Conservation (phyloP, 2,329 filamentous ascomycete genomes). For the Didymella pinodella region DNA sequence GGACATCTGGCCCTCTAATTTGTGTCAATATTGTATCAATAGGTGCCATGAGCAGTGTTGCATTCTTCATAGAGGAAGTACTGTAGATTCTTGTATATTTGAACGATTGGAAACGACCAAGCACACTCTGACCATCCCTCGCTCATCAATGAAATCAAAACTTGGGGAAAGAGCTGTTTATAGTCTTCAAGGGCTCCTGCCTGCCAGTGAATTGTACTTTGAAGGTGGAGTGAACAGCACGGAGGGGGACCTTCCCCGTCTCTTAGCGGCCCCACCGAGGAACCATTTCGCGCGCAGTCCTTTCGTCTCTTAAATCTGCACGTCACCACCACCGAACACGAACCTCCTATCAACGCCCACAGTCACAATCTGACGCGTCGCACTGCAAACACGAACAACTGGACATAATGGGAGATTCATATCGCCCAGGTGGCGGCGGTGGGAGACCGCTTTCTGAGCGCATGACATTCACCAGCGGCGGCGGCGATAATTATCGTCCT, state of each 20-base stretch:
- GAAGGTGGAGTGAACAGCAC: conserved; percentile 11
- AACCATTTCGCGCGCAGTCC: conserved; percentile 17
- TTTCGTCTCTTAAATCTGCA: conserved; percentile 10
- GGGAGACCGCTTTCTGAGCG: conserved; percentile 37
- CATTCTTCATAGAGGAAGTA: not conserved
- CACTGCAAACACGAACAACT: conserved; percentile 13
- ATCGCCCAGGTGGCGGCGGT: conserved; percentile 33
- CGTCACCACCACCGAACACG: conserved; percentile 17
- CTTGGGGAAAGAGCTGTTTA: no score
- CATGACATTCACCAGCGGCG: conserved; percentile 40
- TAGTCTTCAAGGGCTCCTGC: not conserved
- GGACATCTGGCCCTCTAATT: conserved; percentile 12
- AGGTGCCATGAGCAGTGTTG: conserved; percentile 13
- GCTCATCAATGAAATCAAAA: not conserved
- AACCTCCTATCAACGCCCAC: conserved; percentile 3
- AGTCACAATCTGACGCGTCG: conserved; percentile 10
- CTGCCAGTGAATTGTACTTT: not conserved
- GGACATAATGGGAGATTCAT: conserved; percentile 37
- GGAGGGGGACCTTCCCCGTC: conserved; percentile 13
- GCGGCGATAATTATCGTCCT: conserved; percentile 42
- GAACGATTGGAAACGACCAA: not conserved
- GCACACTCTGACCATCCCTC: not conserved
- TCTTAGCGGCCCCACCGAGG: conserved; percentile 24
- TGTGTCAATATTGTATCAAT: conserved; percentile 32
- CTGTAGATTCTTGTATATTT: conserved; percentile 1